Percentiles rank a stretch among this genome's conserved stretches.
These are phyloP conservation scores for Amanita pseudoporphyria DNA, from an alignment of 768 basidiomycete genomes.

Conservation along the genomic window DNA sequence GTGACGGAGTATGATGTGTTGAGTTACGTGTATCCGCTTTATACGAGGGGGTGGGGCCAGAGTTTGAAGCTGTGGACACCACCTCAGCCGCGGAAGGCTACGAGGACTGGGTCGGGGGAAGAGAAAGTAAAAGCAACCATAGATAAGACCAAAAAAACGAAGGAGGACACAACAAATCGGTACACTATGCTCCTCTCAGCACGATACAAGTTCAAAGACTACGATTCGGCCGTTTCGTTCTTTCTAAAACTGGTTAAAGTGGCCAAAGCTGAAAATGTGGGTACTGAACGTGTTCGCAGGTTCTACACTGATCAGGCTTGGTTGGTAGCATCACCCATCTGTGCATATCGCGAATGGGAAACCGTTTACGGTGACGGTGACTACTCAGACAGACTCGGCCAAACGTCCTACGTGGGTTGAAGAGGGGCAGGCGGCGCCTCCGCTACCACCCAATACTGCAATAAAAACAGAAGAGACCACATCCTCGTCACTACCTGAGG, in stretches of 20 bases:
- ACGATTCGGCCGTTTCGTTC: slow-evolving; percentile 3
- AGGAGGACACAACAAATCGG: background rate
- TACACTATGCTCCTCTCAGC: slow-evolving; percentile 5
- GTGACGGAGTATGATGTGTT: slow-evolving; percentile 5
- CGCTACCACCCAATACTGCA: background rate
- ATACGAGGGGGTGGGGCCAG: slow-evolving; percentile 6
- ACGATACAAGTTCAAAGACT: slow-evolving; percentile 3
- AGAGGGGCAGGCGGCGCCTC: background rate
- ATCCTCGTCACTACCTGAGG: background rate
- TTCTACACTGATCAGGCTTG: background rate
- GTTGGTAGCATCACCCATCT: slow-evolving; percentile 6
- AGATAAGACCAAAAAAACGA: background rate
- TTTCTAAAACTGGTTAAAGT: slow-evolving; percentile 1
- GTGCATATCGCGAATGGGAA: slow-evolving; percentile 2
- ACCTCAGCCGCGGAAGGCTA: background rate
- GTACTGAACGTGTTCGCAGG: background rate
- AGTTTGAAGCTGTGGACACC: slow-evolving; percentile 5
- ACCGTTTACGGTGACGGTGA: slow-evolving; percentile 3
- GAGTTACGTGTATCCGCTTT: slow-evolving; percentile 3
- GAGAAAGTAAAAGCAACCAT: background rate
- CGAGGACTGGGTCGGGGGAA: background rate
- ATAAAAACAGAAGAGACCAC: background rate
- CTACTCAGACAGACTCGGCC: slow-evolving; percentile 6
- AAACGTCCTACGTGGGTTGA: slow-evolving; percentile 5
- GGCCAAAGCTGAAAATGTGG: slow-evolving; percentile 1